Evolutionary conservation across 2,329 filamentous ascomycete genomes (phyloP).

Genomic region (Colletotrichum sublineola): DNA sequence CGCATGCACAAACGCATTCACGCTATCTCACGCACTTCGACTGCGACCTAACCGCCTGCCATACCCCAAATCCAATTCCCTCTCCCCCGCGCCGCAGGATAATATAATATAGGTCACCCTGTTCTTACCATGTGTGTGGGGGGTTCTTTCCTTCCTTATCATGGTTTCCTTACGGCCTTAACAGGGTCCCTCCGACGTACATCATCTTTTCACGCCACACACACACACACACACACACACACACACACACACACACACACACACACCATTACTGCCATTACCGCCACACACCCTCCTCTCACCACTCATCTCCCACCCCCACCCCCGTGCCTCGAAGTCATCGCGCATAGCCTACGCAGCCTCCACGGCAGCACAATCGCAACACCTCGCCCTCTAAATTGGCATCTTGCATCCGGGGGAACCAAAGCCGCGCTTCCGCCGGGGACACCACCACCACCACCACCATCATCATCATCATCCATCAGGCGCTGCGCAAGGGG

Average conservation of each 20-base stretch:
- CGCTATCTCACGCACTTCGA: too few species aligned
- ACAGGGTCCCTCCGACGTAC: not conserved
- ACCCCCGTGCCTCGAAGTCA: not conserved
- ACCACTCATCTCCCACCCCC: not conserved
- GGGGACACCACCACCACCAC: not conserved
- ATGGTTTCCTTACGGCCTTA: not conserved
- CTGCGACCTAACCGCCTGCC: not conserved
- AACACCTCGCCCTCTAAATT: not conserved
- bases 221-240: too few species aligned
- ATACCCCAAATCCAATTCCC: not conserved
- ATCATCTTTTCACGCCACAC: not conserved
- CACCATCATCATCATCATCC: not conserved
- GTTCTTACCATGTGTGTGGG: slow-evolving; percentile 12
- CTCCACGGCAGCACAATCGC: not conserved
- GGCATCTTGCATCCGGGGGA: slow-evolving; percentile 18
- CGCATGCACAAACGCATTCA: not conserved
- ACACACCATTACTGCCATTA: too few species aligned
- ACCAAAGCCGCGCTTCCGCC: slow-evolving; percentile 14
- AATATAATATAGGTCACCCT: not conserved
- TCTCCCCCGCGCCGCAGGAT: not conserved
- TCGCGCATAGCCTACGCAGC: not conserved
- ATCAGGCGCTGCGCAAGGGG: not conserved
- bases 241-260: too few species aligned
- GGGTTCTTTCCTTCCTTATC: not conserved
- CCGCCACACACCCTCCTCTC: not conserved